Evolutionary conservation across 2,329 filamentous ascomycete genomes (phyloP).

Genomic region (Aureobasidium sp.): DNA sequence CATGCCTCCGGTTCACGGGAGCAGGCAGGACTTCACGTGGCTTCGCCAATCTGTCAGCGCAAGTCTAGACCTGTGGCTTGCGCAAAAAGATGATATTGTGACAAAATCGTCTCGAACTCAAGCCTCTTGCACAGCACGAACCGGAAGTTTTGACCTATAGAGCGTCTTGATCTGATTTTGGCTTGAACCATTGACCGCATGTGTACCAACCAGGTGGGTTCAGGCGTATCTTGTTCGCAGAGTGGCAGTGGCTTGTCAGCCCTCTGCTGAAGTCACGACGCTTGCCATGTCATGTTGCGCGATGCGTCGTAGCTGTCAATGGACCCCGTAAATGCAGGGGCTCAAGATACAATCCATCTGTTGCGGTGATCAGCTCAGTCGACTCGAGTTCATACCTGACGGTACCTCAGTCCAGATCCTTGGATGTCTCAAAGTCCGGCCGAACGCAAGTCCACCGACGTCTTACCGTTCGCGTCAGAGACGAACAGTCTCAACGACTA

Average conservation of each 20-base stretch:
- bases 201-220: neutral
- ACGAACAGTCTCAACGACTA: conserved; percentile 4
- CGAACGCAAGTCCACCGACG: neutral
- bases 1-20: neutral
- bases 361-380: neutral
- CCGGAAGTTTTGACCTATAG: neutral
- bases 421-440: neutral
- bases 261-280: neutral
- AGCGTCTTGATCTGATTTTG: neutral
- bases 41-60: neutral
- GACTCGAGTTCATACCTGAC: neutral
- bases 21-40: neutral
- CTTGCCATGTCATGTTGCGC: neutral
- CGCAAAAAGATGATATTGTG: neutral
- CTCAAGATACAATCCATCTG: neutral
- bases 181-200: conserved; percentile 2
- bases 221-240: neutral
- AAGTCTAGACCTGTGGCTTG: conserved; percentile 7
- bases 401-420: neutral
- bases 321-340: neutral
- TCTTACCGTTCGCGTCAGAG: neutral
- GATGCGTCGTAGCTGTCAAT: neutral
- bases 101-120: neutral
- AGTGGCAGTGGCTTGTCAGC: neutral
- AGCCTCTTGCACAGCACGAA: neutral